Evolutionary conservation across 305 asterid genomes (phyloP), one percentile per base, ranked within the genome.

Genomic region (Rubia tinctorum): DNA sequence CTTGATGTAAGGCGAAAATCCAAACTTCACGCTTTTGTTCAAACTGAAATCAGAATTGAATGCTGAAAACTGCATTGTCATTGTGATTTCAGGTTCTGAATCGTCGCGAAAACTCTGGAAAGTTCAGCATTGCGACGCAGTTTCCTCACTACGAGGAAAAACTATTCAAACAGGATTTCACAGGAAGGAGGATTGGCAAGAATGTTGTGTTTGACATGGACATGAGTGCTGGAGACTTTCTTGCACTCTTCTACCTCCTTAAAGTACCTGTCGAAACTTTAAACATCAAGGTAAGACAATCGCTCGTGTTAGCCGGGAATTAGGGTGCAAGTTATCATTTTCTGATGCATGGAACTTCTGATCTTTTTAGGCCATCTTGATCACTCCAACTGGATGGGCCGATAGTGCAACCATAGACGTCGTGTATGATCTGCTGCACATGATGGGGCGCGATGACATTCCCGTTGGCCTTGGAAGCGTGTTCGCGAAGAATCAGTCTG

Each of bases 361-460:
- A 61, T 78, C 43, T 71, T 14, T 34, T 45, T 70, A 93, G 98
- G 98, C 95, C 55, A 80, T 93, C 55, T n/a, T 91, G 75, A 87
- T 93, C 59, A 87, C 83, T 77, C 95, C 97, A 51, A 91, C 89
- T 9, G 98, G 98, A 61, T 93, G 98, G 98, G 93, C 96, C 13
- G 86, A 86, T 78, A 90, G 95, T 68, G 97, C 96, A 76, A 91
- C 96, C 8, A 86, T 93, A 25, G 97, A 93, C 71, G 82, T 86
- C 0, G 77, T 93, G 66, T 93, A 91, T 75, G 96, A 93, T 76
- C 72, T 93, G 78, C 82, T 93, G 71, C 98, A 93, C 56, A 93
- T 93, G 97, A 91, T 93, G 98, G 97, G 97, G 14, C 97, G 97
- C 11, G 98, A 90, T 61, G 97, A 93, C 68, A 84, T 93, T 51